A percentile compares a stretch with the other conserved stretches of the same genome.
These are phyloP conservation scores for Boletus eberwhitei DNA, from an alignment of 768 basidiomycete species.

Conservation along the genomic window DNA sequence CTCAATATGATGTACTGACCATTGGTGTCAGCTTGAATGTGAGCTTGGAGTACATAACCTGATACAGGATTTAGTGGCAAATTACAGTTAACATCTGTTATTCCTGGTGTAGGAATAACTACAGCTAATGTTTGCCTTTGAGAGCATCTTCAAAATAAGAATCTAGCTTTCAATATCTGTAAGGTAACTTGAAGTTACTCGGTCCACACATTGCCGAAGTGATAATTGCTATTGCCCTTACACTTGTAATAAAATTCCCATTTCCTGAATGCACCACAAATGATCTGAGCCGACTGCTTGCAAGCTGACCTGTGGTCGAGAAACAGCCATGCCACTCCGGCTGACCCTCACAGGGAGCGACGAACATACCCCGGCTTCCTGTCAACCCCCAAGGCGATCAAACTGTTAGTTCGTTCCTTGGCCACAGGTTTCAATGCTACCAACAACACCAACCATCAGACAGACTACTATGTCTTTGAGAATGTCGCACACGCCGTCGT, in stretches of 20 bases:
- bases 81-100: conserved; percentile 7
- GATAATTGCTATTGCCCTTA: neutral
- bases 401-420: conserved; percentile 44
- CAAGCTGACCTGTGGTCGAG: conserved; percentile 49
- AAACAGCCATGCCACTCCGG: conserved; percentile 46
- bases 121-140: neutral
- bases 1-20: neutral
- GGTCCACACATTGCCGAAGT: conserved; percentile 28
- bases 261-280: neutral
- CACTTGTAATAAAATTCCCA: conserved; percentile 23
- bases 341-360: conserved; percentile 44
- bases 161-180: neutral
- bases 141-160: neutral
- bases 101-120: neutral
- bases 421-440: conserved; percentile 48
- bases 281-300: neutral
- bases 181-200: conserved; percentile 37
- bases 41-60: conserved; percentile 51
- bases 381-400: conserved; percentile 38
- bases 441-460: conserved; percentile 35
- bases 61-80: conserved; percentile 36
- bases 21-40: conserved; percentile 48
- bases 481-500: conserved; percentile 43
- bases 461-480: conserved; percentile 45
- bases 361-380: conserved; percentile 48